Evolutionary conservation across 345 rosid genomes (phyloP), one percentile per base, ranked within the genome.

Genomic region (Eucalyptus caleyi): DNA sequence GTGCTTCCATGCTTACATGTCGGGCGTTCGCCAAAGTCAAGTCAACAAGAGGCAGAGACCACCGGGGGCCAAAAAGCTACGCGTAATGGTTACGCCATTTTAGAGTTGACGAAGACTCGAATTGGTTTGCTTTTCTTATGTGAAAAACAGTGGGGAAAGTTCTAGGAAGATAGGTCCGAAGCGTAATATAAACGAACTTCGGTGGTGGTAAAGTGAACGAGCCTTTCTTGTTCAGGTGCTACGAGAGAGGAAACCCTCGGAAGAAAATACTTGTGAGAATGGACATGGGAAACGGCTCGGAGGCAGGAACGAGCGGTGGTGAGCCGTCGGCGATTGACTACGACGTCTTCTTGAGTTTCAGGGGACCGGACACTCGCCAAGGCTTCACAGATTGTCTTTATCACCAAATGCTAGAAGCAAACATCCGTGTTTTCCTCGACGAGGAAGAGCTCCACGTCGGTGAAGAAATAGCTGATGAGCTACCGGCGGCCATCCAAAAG

Each of bases 31-130:
- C 0, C 0, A 19, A 53, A 53, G 24, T 53, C 56, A 0, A 3
- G 0, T 8, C 56, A 3, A 3, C 24, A 2, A 53, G 56, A 19
- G 0, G 56, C 9, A 18, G 10, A 7, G 56, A 0, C 56, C 21
- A 19, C 56, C 23, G 56, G 59, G 59, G 24, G 59, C 0, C 21
- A 54, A 54, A 21, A 59, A 59, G 65, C n/a, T 0, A 59, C 3
- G n/a, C n/a, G 6, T 5, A 59, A 0, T 24, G 7, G n/a, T 59
- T 59, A 24, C 65, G n/a, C 65, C 65, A 59, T 10, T 24, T 24
- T 59, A 59, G n/a, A 59, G 65, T 26, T 26, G 65, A 59, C 65
- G n/a, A 11, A 59, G 65, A 59, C 65, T 59, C 30, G n/a, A 11
- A 26, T 26, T 59, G 30, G 65, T 54, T 51, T 16, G 54, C 54